Conservation (phyloP, 352 stramenopile species). For the Phytophthora kernoviae region DNA sequence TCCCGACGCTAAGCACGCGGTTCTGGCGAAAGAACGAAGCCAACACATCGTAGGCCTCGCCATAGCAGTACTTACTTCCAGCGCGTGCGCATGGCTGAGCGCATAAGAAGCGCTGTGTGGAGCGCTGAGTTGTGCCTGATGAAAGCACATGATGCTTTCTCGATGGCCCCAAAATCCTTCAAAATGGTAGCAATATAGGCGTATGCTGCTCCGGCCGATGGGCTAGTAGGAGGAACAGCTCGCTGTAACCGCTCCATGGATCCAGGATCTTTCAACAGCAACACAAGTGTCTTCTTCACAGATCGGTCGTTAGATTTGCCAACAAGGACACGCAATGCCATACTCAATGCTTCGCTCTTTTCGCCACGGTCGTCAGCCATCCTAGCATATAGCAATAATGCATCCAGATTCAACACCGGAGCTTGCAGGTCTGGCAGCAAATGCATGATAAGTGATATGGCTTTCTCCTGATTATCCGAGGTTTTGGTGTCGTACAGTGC, state of each 20-base stretch:
- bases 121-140: slow-evolving; percentile 43
- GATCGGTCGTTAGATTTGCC: slow-evolving; percentile 49
- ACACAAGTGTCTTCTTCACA: slow-evolving; percentile 60
- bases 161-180: slow-evolving; percentile 69
- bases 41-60: slow-evolving; percentile 48
- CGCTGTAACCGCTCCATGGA: slow-evolving; percentile 49
- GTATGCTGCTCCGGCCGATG: slow-evolving; percentile 64
- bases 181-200: slow-evolving; percentile 78
- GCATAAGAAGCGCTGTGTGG: slow-evolving; percentile 60
- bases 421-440: slow-evolving; percentile 61
- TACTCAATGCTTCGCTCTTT: slow-evolving; percentile 66
- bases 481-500: slow-evolving; percentile 54
- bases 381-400: slow-evolving; percentile 60
- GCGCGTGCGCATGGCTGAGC: slow-evolving; percentile 66
- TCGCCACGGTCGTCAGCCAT: slow-evolving; percentile 68
- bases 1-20: slow-evolving; percentile 34
- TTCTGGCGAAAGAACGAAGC: slow-evolving; percentile 50
- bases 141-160: slow-evolving; percentile 64
- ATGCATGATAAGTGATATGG: slow-evolving; percentile 59
- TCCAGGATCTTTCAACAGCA: slow-evolving; percentile 37
- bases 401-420: slow-evolving; percentile 62
- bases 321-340: slow-evolving; percentile 68
- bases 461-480: slow-evolving; percentile 51
- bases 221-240: slow-evolving; percentile 37
- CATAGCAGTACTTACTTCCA: slow-evolving; percentile 58